A percentile compares a stretch with the other conserved stretches of the same genome.
Evolutionary conservation across 116 monocot species (phyloP).

Genomic region (Thalassia testudinum): DNA sequence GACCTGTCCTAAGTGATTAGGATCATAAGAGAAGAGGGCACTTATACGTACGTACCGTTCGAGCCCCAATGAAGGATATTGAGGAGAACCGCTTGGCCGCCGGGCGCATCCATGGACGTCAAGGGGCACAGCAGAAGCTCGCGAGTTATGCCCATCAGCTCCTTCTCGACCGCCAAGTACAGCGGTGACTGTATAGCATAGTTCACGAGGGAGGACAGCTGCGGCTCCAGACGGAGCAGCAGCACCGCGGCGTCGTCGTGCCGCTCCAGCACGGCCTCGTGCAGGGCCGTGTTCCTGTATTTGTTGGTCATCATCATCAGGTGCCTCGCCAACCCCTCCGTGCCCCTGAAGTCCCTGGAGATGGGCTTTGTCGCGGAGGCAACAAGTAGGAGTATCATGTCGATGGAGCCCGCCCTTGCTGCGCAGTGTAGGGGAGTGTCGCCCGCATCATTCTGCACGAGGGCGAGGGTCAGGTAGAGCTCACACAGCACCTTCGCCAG

Average conservation of each 20-base stretch:
- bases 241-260: not conserved
- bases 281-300: slow-evolving; percentile 16
- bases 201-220: not conserved
- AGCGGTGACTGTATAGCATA: slow-evolving; percentile 10
- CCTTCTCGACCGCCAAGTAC: slow-evolving; percentile 19
- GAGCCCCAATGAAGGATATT: not conserved
- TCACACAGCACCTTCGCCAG: not conserved
- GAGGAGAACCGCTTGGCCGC: not conserved
- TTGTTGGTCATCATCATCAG: slow-evolving; percentile 5
- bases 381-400: not conserved
- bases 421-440: slow-evolving; percentile 29
- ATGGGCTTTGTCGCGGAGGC: not conserved
- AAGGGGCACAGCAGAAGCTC: not conserved
- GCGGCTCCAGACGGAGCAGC: not conserved
- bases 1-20: too few species aligned
- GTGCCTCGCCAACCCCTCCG: not conserved
- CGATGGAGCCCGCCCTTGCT: slow-evolving; percentile 1
- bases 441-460: not conserved
- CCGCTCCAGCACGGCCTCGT: slow-evolving; percentile 11
- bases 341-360: not conserved
- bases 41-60: too few species aligned
- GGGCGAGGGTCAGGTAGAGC: not conserved
- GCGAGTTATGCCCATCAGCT: not conserved
- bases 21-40: too few species aligned
- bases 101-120: not conserved